These are phyloP conservation scores for Pseudocercospora musae DNA, from an alignment of 2,329 filamentous ascomycete genomes.

Conservation along the genomic window DNA sequence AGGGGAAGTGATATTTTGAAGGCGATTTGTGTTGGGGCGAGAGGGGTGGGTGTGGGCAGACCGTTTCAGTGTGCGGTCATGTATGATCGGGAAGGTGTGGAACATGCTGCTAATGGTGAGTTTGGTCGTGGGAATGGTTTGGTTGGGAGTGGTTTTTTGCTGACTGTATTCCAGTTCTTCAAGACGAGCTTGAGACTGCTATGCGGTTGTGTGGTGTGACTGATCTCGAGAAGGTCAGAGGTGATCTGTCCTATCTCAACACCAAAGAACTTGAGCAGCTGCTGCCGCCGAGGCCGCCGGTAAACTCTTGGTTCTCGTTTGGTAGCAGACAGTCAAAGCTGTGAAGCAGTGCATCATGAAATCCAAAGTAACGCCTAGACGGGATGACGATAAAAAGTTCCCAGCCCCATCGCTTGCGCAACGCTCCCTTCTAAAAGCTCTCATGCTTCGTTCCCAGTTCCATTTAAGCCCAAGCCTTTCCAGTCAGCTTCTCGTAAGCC, in stretches of 20 bases:
- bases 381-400: neutral
- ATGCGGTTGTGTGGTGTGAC: constrained; percentile 66
- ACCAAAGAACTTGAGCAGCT: constrained; percentile 51
- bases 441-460: neutral
- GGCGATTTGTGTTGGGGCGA: constrained; percentile 62
- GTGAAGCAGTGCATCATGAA: neutral
- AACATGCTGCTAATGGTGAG: constrained; percentile 55
- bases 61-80: constrained; percentile 59
- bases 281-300: constrained; percentile 37
- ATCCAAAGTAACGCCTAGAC: too few relatives aligned
- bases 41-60: constrained; percentile 59
- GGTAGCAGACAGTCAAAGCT: constrained; percentile 22
- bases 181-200: constrained; percentile 62
- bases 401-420: neutral
- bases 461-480: constrained; percentile 1
- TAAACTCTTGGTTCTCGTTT: constrained; percentile 18
- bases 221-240: constrained; percentile 57
- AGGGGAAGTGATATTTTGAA: constrained; percentile 66
- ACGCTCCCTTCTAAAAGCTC: neutral
- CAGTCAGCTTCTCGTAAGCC: constrained; percentile 63
- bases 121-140: constrained; percentile 11
- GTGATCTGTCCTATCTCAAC: constrained; percentile 55
- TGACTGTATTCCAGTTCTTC: constrained; percentile 35
- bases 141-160: neutral
- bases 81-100: constrained; percentile 55